Conservation (phyloP, 805 yeast species). For the Starmerella riodocensis region DNA sequence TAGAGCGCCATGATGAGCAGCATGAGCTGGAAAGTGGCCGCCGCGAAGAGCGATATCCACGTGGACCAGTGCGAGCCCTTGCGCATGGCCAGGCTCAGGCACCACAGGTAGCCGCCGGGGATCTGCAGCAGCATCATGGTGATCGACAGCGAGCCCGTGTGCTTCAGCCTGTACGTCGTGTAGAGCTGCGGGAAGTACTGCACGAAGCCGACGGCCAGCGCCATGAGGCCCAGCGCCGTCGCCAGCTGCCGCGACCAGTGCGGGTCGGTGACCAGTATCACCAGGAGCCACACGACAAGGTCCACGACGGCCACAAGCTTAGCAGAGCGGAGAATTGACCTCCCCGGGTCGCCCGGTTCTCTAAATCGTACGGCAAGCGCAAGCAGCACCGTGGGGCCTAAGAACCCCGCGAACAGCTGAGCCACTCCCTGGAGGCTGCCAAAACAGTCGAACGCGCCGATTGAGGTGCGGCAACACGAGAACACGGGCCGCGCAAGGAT, state of each 20-base stretch:
- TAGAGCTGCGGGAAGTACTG: conserved; percentile 72
- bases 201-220: conserved; percentile 48
- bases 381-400: conserved; percentile 20
- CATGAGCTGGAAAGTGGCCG: conserved; percentile 53
- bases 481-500: conserved; percentile 45
- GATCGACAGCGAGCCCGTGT: conserved; percentile 66
- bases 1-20: conserved; percentile 52
- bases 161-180: conserved; percentile 56
- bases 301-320: conserved; percentile 15
- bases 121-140: conserved; percentile 78
- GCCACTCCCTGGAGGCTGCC: conserved; percentile 22
- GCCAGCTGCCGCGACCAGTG: conserved; percentile 5
- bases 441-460: conserved; percentile 18
- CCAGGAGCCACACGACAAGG: conserved; percentile 14
- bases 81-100: conserved; percentile 53
- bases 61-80: conserved; percentile 77
- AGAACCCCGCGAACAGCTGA: conserved; percentile 21
- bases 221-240: conserved; percentile 44
- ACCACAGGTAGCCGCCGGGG: conserved; percentile 78
- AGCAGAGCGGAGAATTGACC: conserved; percentile 25
- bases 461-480: conserved; percentile 41
- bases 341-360: conserved; percentile 24
- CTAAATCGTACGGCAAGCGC: conserved; percentile 22
- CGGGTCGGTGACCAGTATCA: conserved; percentile 1
- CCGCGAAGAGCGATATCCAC: conserved; percentile 67